Evolutionary conservation across 108 stramenopile species (phyloP), one percentile per base, ranked within the genome.

Genomic region (Thalassiosira profunda): DNA sequence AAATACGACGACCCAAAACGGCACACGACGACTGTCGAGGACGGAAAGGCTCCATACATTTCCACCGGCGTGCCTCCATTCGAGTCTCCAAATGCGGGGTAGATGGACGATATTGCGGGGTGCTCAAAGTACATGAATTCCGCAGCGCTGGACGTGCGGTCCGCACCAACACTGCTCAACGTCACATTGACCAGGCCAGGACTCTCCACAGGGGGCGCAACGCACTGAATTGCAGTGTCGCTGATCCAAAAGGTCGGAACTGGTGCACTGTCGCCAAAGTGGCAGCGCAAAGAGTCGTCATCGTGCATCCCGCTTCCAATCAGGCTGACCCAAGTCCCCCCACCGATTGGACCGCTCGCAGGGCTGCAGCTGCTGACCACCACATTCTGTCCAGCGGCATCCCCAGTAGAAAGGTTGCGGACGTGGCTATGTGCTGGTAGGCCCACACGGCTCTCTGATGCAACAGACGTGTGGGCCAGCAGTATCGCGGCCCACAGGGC

Each of bases 41-140:
- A n/a, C n/a, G n/a, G n/a, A n/a, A n/a, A n/a, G n/a, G n/a, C n/a
- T n/a, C n/a, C n/a, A 71, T 53, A n/a, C n/a, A n/a, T n/a, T n/a
- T n/a, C n/a, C 2, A 58, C 70, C 7, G 41, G 41, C 14, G 70
- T 72, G 17, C 61, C 61, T 2, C 70, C 70, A 17, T 17, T 54
- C 15, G 42, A 17, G 9, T 35, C 43, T n/a, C 70, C 70, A 54
- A 55, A 63, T 18, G 51, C 28, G 18, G 67, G 60, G 47, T 26
- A 23, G 24, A 67, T 35, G 6, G 66, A 58, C 17, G 8, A 31
- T 11, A 76, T 25, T 11, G 40, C 20, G 0, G 63, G 3, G 36
- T 76, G 60, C 14, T 67, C 26, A 25, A 55, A 30, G 57, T 79
- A 79, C 12, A 68, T 37, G 43, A 79, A 79, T 15, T 42, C 30